A percentile compares a stretch with the other conserved stretches of the same genome.
Evolutionary conservation across 2,329 filamentous ascomycete genomes (phyloP).

Genomic region (Hymenoscyphus infarciens): DNA sequence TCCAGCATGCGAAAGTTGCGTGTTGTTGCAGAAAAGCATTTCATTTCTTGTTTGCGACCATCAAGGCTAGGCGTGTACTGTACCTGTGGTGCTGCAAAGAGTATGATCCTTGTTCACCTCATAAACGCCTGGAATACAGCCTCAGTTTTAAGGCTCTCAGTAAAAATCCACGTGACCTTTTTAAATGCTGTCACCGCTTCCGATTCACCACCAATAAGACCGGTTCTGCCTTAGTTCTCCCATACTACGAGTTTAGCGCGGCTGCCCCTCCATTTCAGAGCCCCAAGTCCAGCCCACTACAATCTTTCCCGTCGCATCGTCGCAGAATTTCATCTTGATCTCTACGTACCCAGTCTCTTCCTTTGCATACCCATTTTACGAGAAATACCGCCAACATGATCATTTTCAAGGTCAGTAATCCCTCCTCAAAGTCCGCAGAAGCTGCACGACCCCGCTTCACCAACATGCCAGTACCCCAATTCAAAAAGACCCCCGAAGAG

Average conservation of each 20-base stretch:
- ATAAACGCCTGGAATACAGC: too few relatives aligned
- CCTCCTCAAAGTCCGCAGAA: constrained; percentile 5
- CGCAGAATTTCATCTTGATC: constrained; percentile 9
- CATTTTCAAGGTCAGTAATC: constrained; percentile 50
- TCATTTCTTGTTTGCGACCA: background rate
- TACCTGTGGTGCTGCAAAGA: too few relatives aligned
- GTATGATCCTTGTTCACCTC: background rate
- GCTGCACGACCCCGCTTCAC: constrained; percentile 11
- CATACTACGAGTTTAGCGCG: constrained; percentile 7
- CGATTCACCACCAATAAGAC: background rate
- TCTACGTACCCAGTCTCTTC: constrained; percentile 14
- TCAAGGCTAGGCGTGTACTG: background rate
- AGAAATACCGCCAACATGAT: constrained; percentile 45
- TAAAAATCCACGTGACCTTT: background rate
- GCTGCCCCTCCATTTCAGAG: constrained; percentile 21
- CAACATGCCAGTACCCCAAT: background rate
- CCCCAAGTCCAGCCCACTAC: constrained; percentile 20
- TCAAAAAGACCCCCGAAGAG: background rate
- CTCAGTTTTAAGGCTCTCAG: too few relatives aligned
- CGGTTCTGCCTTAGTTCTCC: background rate
- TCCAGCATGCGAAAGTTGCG: background rate
- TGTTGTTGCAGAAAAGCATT: background rate
- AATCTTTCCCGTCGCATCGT: constrained; percentile 9
- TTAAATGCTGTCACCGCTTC: background rate
- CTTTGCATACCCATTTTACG: constrained; percentile 4